Percentiles rank a stretch among this genome's conserved stretches.
These are phyloP conservation scores for Peziza echinospora DNA, from an alignment of 495 filamentous ascomycete species.

Conservation along the genomic window DNA sequence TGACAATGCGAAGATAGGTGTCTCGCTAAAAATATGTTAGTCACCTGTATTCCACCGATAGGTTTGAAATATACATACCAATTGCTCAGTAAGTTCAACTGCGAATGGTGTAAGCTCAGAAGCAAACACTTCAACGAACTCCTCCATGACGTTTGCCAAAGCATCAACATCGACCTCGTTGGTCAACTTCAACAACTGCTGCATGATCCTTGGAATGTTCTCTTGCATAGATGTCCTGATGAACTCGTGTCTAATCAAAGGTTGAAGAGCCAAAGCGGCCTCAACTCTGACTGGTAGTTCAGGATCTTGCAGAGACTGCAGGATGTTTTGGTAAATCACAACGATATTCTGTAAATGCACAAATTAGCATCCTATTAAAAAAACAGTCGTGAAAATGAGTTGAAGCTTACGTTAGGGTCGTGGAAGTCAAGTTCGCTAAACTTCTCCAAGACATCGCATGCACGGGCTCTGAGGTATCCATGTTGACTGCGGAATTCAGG, in stretches of 20 bases:
- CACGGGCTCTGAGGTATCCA: slow-evolving; percentile 82
- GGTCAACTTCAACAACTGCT: slow-evolving; percentile 85
- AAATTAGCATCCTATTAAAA: background rate
- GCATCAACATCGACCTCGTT: slow-evolving; percentile 36
- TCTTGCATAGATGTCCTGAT: slow-evolving; percentile 89
- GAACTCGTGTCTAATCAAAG: slow-evolving; percentile 81
- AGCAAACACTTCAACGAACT: slow-evolving; percentile 96
- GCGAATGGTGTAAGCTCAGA: slow-evolving; percentile 90
- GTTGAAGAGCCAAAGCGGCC: slow-evolving; percentile 82
- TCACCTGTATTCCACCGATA: background rate
- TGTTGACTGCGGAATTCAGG: slow-evolving; percentile 87
- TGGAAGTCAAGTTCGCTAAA: slow-evolving; percentile 93
- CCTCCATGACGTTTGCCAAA: slow-evolving; percentile 42
- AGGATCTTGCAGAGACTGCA: slow-evolving; percentile 87
- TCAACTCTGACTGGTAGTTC: slow-evolving; percentile 85
- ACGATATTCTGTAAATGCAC: slow-evolving; percentile 66
- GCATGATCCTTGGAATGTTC: slow-evolving; percentile 99
- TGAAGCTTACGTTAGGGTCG: slow-evolving; percentile 37
- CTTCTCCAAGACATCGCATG: slow-evolving; percentile 92
- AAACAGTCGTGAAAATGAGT: no score
- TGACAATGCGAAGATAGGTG: slow-evolving; percentile 83
- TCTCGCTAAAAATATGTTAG: slow-evolving; percentile 32
- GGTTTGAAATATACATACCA: slow-evolving; percentile 19
- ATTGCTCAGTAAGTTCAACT: slow-evolving; percentile 88
- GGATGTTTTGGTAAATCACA: slow-evolving; percentile 84